These are phyloP conservation scores for Mycena rebaudengoi DNA, from an alignment of 768 basidiomycete species.

Conservation along the genomic window DNA sequence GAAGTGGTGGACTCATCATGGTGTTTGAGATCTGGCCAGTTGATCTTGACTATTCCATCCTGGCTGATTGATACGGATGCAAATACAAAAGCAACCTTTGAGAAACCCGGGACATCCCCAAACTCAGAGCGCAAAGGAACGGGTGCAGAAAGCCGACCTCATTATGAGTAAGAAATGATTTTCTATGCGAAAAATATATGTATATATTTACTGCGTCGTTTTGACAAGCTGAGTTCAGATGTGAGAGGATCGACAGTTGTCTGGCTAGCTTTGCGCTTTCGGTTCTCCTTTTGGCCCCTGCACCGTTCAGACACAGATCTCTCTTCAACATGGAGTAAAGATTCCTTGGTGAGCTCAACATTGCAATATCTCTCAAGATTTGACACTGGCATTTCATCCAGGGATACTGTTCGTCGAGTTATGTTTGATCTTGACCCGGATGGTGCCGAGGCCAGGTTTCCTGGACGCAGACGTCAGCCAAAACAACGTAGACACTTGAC, in stretches of 20 bases:
- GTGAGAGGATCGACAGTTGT: not conserved
- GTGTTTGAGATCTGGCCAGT: not conserved
- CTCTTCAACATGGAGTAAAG: too few relatives aligned
- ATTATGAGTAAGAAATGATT: not conserved
- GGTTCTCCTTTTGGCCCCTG: not conserved
- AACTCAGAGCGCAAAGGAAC: not conserved
- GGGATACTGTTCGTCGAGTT: too few relatives aligned
- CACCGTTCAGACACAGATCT: too few relatives aligned
- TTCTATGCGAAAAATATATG: not conserved
- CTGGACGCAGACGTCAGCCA: too few relatives aligned
- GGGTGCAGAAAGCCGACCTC: not conserved
- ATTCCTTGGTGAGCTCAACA: too few relatives aligned
- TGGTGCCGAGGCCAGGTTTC: too few relatives aligned
- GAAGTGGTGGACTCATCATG: not conserved
- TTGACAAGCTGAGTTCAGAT: not conserved
- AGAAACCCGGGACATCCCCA: not conserved
- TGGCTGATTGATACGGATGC: not conserved
- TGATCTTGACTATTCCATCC: not conserved
- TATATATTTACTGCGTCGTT: not conserved
- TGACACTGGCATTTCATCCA: too few relatives aligned
- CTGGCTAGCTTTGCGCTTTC: not conserved
- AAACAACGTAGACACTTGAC: too few relatives aligned
- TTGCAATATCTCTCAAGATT: too few relatives aligned
- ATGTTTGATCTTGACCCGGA: too few relatives aligned
- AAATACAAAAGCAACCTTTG: slow-evolving; percentile 1